Conservation (phyloP, 169 alveolate genomes). For the Neospora caninum region DNA sequence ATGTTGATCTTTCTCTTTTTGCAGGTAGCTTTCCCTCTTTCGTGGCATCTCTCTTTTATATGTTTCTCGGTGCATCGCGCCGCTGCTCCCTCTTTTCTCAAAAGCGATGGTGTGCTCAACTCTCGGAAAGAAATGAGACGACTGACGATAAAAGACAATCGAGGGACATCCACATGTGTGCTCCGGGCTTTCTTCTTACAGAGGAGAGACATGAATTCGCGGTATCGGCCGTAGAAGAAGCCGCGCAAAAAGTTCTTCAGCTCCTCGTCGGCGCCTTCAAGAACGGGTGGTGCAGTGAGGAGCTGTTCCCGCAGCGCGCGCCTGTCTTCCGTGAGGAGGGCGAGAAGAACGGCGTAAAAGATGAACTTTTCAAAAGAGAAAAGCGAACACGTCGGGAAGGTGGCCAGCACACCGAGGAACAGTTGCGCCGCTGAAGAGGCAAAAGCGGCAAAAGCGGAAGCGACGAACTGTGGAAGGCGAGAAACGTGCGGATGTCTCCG, state of each 20-base stretch:
- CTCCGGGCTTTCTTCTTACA: background rate
- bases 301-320: background rate
- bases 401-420: constrained; percentile 89
- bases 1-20: too few relatives aligned
- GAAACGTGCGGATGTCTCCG: too few relatives aligned
- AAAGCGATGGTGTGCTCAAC: too few relatives aligned
- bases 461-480: too few relatives aligned
- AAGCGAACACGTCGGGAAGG: constrained; percentile 95
- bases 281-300: background rate
- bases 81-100: too few relatives aligned
- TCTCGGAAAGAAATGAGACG: too few relatives aligned
- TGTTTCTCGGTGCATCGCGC: too few relatives aligned
- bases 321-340: background rate
- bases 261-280: constrained; percentile 42
- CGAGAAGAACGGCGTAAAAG: constrained; percentile 87
- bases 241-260: constrained; percentile 12
- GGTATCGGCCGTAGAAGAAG: constrained; percentile 38
- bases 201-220: constrained; percentile 24
- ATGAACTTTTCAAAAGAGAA: constrained; percentile 92
- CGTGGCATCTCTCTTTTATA: too few relatives aligned
- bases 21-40: too few relatives aligned
- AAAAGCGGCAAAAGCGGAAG: background rate
- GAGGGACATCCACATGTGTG: too few relatives aligned
- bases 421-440: constrained; percentile 66
- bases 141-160: too few relatives aligned